These are phyloP conservation scores for Fusarium udum DNA, from an alignment of 2,329 filamentous ascomycete species.

Conservation along the genomic window DNA sequence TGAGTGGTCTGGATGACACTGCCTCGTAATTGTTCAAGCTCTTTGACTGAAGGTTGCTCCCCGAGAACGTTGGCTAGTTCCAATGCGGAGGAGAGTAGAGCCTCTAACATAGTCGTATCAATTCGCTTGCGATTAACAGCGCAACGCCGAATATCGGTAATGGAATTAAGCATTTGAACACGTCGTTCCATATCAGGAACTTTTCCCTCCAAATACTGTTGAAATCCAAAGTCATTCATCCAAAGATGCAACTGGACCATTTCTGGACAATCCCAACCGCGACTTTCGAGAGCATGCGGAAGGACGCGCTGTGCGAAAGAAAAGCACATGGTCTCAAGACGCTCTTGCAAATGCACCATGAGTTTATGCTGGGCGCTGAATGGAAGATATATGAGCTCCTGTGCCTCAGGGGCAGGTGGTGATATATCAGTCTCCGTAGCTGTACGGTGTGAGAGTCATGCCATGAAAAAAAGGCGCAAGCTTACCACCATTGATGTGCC, in stretches of 20 bases:
- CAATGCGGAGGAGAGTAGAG: fast-evolving
- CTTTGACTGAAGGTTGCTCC: fast-evolving
- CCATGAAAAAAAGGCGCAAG: fast-evolving
- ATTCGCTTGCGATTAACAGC: background rate
- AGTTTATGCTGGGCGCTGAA: background rate
- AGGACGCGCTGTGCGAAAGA: background rate
- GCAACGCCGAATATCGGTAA: background rate
- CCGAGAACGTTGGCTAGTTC: background rate
- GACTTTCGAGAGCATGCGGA: background rate
- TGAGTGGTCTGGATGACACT: fast-evolving
- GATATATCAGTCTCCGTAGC: no score
- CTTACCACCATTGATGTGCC: background rate
- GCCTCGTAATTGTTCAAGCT: fast-evolving
- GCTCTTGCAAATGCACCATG: background rate
- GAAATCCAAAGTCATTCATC: fast-evolving
- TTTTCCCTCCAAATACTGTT: fast-evolving
- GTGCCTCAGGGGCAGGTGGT: fast-evolving
- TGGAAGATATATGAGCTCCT: background rate
- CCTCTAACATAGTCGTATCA: fast-evolving
- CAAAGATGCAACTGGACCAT: background rate
- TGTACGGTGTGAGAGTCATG: background rate
- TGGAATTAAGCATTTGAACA: fast-evolving
- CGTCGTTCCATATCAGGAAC: fast-evolving
- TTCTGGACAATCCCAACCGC: background rate
- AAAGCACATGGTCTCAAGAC: background rate